A percentile compares a stretch with the other conserved stretches of the same genome.
Conservation (phyloP, 2,329 filamentous ascomycete genomes). For the Ilyonectria robusta region DNA sequence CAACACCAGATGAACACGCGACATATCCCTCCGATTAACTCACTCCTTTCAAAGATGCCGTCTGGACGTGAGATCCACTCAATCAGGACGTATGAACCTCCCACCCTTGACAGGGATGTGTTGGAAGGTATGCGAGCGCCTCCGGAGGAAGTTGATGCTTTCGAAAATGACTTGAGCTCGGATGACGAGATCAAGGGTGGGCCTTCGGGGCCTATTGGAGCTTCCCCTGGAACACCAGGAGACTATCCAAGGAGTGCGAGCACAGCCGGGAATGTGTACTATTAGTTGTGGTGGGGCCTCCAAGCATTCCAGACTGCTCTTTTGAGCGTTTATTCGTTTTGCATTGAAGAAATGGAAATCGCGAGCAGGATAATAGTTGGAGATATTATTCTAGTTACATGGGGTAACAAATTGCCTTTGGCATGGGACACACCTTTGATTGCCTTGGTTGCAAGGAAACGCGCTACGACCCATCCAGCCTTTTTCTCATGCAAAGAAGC, state of each 20-base stretch:
- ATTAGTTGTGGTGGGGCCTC: conserved; percentile 42
- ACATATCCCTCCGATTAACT: conserved; percentile 77
- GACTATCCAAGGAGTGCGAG: conserved; percentile 54
- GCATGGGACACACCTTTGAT: background rate
- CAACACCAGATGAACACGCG: conserved; percentile 82
- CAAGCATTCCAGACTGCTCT: background rate
- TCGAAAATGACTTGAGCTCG: conserved; percentile 54
- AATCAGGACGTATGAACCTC: conserved; percentile 77
- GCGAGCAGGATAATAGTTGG: background rate
- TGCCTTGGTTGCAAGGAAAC: background rate
- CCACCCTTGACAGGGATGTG: conserved; percentile 73
- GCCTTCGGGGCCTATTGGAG: conserved; percentile 58
- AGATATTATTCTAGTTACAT: background rate
- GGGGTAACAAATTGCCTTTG: background rate
- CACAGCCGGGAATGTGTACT: conserved; percentile 56
- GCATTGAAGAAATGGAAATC: background rate
- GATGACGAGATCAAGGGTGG: conserved; percentile 54
- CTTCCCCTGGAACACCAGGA: conserved; percentile 63
- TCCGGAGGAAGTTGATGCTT: conserved; percentile 53
- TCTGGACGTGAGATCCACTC: conserved; percentile 89
- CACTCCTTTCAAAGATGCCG: conserved; percentile 84
- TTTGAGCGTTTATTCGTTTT: background rate
- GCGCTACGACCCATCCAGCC: background rate
- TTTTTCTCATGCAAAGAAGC: background rate
- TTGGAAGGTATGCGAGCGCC: conserved; percentile 72